Evolutionary conservation across 495 filamentous ascomycete genomes (phyloP).

Genomic region (Hypoxylon fuscum): DNA sequence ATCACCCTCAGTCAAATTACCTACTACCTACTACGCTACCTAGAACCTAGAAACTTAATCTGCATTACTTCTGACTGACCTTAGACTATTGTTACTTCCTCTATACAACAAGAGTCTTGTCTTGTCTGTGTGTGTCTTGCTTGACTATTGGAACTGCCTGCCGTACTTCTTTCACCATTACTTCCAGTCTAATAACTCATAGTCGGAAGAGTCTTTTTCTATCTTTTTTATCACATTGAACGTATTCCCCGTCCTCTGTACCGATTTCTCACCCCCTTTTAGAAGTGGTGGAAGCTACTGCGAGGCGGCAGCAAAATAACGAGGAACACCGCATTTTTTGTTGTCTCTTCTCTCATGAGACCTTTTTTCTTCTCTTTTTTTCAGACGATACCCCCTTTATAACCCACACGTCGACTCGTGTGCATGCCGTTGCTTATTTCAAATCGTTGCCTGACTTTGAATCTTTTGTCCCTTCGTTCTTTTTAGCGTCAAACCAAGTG

Average conservation of each 20-base stretch:
- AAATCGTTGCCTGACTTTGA: constrained; percentile 43
- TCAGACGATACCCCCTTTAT: constrained; percentile 48
- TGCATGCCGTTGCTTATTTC: constrained; percentile 44
- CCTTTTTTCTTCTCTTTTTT: constrained; percentile 23
- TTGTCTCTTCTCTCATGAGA: constrained; percentile 19
- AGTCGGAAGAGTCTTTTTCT: constrained; percentile 6
- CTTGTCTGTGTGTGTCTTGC: background rate
- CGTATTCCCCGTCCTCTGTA: background rate
- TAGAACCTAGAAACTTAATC: background rate
- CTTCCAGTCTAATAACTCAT: constrained; percentile 4
- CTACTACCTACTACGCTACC: background rate
- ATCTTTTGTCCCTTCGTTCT: constrained; percentile 40
- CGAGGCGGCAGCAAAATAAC: constrained; percentile 6
- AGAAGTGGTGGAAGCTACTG: constrained; percentile 8
- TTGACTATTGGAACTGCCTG: constrained; percentile 24
- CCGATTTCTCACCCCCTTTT: constrained; percentile 1
- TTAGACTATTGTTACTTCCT: constrained; percentile 13
- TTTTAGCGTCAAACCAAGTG: constrained; percentile 25
- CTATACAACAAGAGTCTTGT: background rate
- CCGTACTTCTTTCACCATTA: too few relatives aligned
- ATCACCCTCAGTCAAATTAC: constrained; percentile 35
- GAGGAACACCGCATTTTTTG: background rate
- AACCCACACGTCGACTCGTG: constrained; percentile 44
- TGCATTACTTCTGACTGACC: constrained; percentile 11
- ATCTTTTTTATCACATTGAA: constrained; percentile 15